These are phyloP conservation scores for Neonectria hederae DNA, from an alignment of 2,329 filamentous ascomycete species.

Conservation along the genomic window DNA sequence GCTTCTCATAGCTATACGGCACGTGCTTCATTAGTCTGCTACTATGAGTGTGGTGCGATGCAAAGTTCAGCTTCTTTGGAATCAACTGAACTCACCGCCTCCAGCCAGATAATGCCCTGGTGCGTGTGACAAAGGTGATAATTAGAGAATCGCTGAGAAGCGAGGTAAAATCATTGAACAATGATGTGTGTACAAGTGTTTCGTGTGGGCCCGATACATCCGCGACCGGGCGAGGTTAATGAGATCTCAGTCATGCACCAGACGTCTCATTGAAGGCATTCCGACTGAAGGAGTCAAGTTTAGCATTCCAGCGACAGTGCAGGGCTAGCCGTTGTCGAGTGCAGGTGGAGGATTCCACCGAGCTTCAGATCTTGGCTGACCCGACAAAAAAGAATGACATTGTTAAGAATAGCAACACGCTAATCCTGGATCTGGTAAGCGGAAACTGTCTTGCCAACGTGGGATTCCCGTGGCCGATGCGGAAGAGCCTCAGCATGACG, in stretches of 20 bases:
- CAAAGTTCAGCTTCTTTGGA: constrained; percentile 34
- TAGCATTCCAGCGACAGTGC: background rate
- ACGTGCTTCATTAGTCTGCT: constrained; percentile 36
- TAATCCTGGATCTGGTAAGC: constrained; percentile 24
- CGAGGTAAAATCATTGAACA: constrained; percentile 7
- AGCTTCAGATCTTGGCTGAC: constrained; percentile 12
- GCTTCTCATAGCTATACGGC: constrained; percentile 37
- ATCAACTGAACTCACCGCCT: constrained; percentile 36
- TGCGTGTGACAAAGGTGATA: background rate
- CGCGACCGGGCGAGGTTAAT: background rate
- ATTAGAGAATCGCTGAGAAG: background rate
- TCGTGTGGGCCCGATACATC: background rate
- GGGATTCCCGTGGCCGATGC: constrained; percentile 8
- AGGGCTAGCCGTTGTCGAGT: constrained; percentile 2
- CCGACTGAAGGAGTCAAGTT: background rate
- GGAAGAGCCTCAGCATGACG: constrained; percentile 24
- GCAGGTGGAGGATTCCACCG: background rate
- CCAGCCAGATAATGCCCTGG: background rate
- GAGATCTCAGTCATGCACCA: background rate
- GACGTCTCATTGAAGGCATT: constrained; percentile 10
- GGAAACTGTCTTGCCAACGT: constrained; percentile 19
- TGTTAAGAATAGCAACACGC: constrained; percentile 34
- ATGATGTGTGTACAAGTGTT: constrained; percentile 9
- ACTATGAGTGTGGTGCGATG: constrained; percentile 30
- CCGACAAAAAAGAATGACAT: constrained; percentile 17